Conservation (phyloP, 495 filamentous ascomycete species). For the Penicillium goetzii region DNA sequence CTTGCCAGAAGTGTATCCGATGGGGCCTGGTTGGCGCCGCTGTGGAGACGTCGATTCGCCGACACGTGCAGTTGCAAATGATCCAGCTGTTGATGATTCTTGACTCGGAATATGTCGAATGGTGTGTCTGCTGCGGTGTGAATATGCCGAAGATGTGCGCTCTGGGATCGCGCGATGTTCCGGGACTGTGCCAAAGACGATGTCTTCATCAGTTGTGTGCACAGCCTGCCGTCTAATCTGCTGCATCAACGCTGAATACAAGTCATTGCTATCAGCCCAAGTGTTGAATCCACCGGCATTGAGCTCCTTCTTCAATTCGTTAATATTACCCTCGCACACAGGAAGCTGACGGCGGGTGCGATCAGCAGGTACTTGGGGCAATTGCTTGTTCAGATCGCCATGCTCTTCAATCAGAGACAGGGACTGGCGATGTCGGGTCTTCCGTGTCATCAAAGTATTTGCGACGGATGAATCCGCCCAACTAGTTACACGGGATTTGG, state of each 20-base stretch:
- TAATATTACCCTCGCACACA: not conserved
- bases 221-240: conserved; percentile 51
- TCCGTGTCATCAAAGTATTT: conserved; percentile 49
- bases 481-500: conserved; percentile 72
- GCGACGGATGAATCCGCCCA: conserved; percentile 69
- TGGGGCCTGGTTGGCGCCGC: conserved; percentile 7
- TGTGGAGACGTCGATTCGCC: conserved; percentile 32
- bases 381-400: conserved; percentile 50
- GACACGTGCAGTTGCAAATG: conserved; percentile 36
- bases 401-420: conserved; percentile 71
- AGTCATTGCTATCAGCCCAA: conserved; percentile 62
- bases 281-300: conserved; percentile 26
- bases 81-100: conserved; percentile 37
- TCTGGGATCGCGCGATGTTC: conserved; percentile 39
- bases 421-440: conserved; percentile 53
- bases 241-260: conserved; percentile 77
- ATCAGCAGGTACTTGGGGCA: conserved; percentile 22
- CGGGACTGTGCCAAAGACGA: conserved; percentile 37
- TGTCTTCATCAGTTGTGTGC: conserved; percentile 36
- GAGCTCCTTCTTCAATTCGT: conserved; percentile 13
- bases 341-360: conserved; percentile 8
- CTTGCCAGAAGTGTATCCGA: not conserved
- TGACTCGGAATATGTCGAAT: conserved; percentile 40
- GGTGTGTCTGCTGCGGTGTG: conserved; percentile 36
- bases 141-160: conserved; percentile 33